phyloP scores from a whole-genome alignment of 176 grass and related monocot genomes.

The Oryza glumipatula region DNA sequence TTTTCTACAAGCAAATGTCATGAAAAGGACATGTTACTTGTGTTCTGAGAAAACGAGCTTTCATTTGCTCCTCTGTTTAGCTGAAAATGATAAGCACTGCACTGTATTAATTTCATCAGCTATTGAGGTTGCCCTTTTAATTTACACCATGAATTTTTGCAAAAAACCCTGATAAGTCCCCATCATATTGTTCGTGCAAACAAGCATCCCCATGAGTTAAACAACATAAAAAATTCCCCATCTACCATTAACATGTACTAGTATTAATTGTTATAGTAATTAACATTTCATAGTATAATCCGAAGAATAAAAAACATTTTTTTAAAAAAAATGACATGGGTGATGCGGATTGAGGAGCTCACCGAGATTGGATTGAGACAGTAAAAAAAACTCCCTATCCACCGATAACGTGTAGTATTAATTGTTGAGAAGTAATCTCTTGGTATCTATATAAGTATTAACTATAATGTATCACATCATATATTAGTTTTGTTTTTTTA shows the following conservation, averaged over 20 bases:
- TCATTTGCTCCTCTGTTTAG: background rate
- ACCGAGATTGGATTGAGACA: background rate
- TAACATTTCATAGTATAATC: background rate
- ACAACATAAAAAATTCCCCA: background rate
- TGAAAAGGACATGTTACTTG: slow-evolving; percentile 24
- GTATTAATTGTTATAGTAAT: background rate
- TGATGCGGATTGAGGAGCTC: background rate
- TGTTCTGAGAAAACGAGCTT: background rate
- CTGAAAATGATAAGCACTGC: background rate
- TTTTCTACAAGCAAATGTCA: slow-evolving; percentile 18
- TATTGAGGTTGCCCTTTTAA: background rate
- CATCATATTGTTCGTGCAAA: background rate
- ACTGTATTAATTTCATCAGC: background rate
- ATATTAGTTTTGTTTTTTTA: too few species aligned
- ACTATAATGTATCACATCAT: too few species aligned
- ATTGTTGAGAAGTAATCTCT: background rate
- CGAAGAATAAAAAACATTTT: too few species aligned
- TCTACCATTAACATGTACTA: background rate
- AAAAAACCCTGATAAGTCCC: background rate
- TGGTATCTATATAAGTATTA: too few species aligned
- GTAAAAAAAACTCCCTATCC: background rate
- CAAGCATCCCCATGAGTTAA: background rate
- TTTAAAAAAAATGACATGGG: too few species aligned
- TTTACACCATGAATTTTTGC: background rate
- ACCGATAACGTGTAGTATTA: background rate